A percentile compares a stretch with the other conserved stretches of the same genome.
phyloP scores from a whole-genome alignment of 169 alveolate genomes.

The Pseudocohnilembus persalinus region DNA sequence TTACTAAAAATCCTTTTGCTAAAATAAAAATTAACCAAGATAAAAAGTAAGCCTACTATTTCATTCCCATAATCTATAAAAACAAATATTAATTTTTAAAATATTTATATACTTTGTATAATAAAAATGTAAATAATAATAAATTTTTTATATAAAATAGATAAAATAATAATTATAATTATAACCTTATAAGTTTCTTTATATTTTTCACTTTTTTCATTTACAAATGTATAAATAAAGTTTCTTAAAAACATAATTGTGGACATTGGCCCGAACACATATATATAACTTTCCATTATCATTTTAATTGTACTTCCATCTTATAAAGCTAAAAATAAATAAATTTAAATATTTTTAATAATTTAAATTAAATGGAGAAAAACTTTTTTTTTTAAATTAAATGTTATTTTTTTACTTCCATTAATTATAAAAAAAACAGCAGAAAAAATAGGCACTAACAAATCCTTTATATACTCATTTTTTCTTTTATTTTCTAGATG shows the following conservation, averaged over 20 bases:
- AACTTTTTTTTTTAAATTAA: too few relatives aligned
- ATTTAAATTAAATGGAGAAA: too few relatives aligned
- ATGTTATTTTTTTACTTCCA: too few relatives aligned
- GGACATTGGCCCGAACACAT: neutral
- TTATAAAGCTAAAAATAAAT: too few relatives aligned
- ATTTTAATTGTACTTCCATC: too few relatives aligned
- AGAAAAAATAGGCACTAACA: neutral
- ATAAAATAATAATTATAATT: neutral
- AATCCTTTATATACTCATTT: neutral
- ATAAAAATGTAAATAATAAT: too few relatives aligned
- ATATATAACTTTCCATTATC: too few relatives aligned
- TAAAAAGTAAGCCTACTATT: neutral
- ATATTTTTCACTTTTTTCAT: slow-evolving; percentile 27
- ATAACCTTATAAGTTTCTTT: slow-evolving; percentile 19
- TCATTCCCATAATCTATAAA: slow-evolving; percentile 23
- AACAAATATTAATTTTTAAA: neutral
- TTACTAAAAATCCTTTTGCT: neutral
- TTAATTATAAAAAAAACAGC: too few relatives aligned
- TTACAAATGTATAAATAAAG: slow-evolving; percentile 6
- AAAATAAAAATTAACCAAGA: slow-evolving; percentile 7
- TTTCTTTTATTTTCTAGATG: neutral
- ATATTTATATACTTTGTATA: neutral
- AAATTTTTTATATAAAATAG: neutral
- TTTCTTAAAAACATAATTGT: neutral
- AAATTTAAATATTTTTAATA: too few relatives aligned